phyloP scores from a whole-genome alignment of 1,139 yeast species.

The Candida pseudoviswanathii region DNA sequence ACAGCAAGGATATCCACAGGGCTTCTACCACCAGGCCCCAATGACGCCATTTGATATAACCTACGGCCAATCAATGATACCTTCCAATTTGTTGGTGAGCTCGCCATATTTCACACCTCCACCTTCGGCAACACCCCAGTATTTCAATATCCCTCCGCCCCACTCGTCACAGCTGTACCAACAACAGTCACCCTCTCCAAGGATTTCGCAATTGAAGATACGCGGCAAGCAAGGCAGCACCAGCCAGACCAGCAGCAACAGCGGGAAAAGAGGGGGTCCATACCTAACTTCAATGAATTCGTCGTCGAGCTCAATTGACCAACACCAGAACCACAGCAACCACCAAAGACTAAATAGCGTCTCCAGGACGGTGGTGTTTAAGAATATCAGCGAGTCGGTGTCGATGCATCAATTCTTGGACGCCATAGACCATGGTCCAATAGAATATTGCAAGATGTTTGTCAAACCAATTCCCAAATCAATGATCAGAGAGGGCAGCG shows the following conservation, averaged over 20 bases:
- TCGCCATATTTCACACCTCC: constrained; percentile 62
- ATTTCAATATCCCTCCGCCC: constrained; percentile 4
- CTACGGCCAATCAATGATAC: constrained; percentile 66
- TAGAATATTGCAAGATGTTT: constrained; percentile 43
- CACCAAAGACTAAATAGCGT: constrained; percentile 7
- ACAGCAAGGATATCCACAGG: constrained; percentile 3
- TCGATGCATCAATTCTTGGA: constrained; percentile 34
- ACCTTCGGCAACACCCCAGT: constrained; percentile 16
- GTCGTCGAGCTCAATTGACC: constrained; percentile 4
- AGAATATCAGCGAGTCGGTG: constrained; percentile 30
- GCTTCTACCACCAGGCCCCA: constrained; percentile 11
- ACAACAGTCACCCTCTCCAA: constrained; percentile 13
- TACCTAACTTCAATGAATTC: constrained; percentile 20
- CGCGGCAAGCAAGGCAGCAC: neutral
- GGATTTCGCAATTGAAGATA: neutral
- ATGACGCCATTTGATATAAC: constrained; percentile 53
- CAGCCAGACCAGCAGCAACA: neutral
- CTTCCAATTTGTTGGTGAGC: constrained; percentile 65
- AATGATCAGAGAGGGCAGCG: constrained; percentile 16
- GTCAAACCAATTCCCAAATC: constrained; percentile 30
- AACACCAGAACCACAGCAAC: neutral
- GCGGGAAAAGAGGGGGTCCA: constrained; percentile 13
- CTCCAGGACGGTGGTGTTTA: constrained; percentile 42
- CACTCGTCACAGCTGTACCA: constrained; percentile 5
- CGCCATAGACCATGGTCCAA: constrained; percentile 45